Evolutionary conservation across 495 filamentous ascomycete species (phyloP).

Genomic region (Glonium stellatum): DNA sequence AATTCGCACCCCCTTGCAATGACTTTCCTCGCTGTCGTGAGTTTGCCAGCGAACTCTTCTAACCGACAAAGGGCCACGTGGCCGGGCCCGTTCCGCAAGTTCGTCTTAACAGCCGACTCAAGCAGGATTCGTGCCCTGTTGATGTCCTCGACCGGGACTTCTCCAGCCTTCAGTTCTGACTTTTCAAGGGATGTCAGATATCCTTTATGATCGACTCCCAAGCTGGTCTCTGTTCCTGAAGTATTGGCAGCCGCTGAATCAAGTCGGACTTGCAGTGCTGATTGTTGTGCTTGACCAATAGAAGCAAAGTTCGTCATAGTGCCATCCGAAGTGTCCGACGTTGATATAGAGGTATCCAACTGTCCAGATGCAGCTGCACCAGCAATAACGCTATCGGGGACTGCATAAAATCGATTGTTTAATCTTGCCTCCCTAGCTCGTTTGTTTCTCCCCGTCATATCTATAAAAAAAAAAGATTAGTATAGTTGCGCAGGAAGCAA

Average conservation of each 20-base stretch:
- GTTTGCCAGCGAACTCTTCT: conserved; percentile 86
- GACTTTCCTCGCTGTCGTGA: conserved; percentile 73
- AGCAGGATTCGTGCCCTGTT: conserved; percentile 90
- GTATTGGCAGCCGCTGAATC: conserved; percentile 73
- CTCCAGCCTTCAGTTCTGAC: conserved; percentile 66
- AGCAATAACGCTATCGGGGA: conserved; percentile 92
- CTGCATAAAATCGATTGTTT: conserved; percentile 80
- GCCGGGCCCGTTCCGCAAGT: conserved; percentile 88
- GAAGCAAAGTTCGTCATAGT: conserved; percentile 98
- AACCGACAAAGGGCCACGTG: conserved; percentile 93
- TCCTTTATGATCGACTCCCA: conserved; percentile 88
- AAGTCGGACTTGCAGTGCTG: conserved; percentile 81
- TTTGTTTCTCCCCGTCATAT: conserved; percentile 89
- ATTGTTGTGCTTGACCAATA: conserved; percentile 90
- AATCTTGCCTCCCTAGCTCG: conserved; percentile 72
- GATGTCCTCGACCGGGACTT: conserved; percentile 85
- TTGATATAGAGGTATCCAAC: conserved; percentile 71
- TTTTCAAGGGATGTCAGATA: conserved; percentile 87
- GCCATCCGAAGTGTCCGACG: conserved; percentile 50
- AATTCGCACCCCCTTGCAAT: conserved; percentile 81
- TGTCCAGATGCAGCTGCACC: conserved; percentile 71
- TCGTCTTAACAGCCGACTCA: conserved; percentile 91
- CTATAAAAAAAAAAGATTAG: conserved; percentile 38
- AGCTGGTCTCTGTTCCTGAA: conserved; percentile 59
- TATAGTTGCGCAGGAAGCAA: neutral